Evolutionary conservation across 2,329 filamentous ascomycete species (phyloP).

Genomic region (Colletotrichum tropicale): DNA sequence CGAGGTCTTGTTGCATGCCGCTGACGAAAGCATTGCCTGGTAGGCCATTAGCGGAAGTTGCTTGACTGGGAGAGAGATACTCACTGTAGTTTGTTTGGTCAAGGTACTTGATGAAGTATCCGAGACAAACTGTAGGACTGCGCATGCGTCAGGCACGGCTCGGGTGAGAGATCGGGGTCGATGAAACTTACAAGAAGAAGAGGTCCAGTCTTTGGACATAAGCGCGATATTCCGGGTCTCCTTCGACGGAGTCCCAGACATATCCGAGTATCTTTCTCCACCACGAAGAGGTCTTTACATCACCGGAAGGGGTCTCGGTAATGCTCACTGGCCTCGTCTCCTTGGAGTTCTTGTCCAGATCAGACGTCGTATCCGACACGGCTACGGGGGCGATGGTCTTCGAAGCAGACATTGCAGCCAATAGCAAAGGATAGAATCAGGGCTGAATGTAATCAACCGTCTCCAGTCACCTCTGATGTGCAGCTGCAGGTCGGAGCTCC

Average conservation of each 20-base stretch:
- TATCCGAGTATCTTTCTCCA: neutral
- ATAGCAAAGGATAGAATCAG: accelerated
- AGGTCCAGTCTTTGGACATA: slow-evolving; percentile 3
- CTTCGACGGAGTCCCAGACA: slow-evolving; percentile 5
- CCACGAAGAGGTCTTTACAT: neutral
- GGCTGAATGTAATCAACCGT: neutral
- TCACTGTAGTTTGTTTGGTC: slow-evolving; percentile 34
- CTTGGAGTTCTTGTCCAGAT: neutral
- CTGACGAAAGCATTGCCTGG: slow-evolving; percentile 28
- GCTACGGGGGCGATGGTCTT: neutral
- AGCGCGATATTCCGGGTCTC: slow-evolving; percentile 1
- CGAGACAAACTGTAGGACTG: slow-evolving; percentile 3
- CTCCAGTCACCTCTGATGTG: neutral
- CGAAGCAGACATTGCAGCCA: neutral
- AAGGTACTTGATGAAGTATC: slow-evolving; percentile 24
- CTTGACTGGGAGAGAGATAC: neutral
- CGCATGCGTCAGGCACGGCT: accelerated
- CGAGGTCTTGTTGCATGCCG: slow-evolving; percentile 30
- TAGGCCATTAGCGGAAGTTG: neutral
- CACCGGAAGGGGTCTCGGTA: neutral
- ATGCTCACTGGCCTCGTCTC: neutral
- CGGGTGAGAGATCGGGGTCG: accelerated
- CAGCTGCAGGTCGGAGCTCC: neutral
- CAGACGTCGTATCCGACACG: neutral
- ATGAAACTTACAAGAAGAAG: neutral